Base-by-base conservation (phyloP, 768 basidiomycete genomes). In the Postia placenta region DNA sequence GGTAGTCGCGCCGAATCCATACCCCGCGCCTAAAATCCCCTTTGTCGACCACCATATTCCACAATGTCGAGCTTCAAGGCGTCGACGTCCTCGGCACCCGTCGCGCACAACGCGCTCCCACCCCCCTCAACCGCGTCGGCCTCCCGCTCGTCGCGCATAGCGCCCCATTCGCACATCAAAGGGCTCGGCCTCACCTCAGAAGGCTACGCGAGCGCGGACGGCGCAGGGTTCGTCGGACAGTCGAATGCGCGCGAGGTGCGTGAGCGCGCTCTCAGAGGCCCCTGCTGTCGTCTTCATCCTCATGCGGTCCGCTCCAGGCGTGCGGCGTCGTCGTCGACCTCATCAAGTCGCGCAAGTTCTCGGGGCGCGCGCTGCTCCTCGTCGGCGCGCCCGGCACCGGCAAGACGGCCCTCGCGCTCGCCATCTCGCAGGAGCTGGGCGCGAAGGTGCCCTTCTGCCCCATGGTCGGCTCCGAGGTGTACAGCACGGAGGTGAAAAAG, bases 401-500 rank as follows among this genome's bases (percentile, higher is more conserved):
- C 11, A 99, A 99, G 72, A 99, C 96, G 0, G 96, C 96, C 0
- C 79, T 98, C 23, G 94, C 96, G 1, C 68, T 98, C n/a, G 96
- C 92, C 0, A 80, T 98, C 23, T 86, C 92, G 5, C 94, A 97
- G 51, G 96, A 98, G 60, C 78, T 99, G 0, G 96, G 96, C 0
- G 70, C 79, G 19, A 96, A 96, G 60, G 94, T 97, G 1, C 96
- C 96, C 0, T 98, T 99, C 64, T 97, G 95, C 65, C 92, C 93
- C 4, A 97, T 97, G 92, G 96, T 98, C 37, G 96, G 96, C 0
- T 87, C 85, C 17, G 96, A 99, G 68, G 96, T 98, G 52, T 98
- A 96, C 64, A 90, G 85, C 35, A 83, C 89, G 2, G 95, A 98
- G 67, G 93, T 99, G 49, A 98, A 98, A 74, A 99, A 99, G 78